These are phyloP conservation scores for Fusarium vanettenii DNA, from an alignment of 2,329 filamentous ascomycete species.

Conservation along the genomic window DNA sequence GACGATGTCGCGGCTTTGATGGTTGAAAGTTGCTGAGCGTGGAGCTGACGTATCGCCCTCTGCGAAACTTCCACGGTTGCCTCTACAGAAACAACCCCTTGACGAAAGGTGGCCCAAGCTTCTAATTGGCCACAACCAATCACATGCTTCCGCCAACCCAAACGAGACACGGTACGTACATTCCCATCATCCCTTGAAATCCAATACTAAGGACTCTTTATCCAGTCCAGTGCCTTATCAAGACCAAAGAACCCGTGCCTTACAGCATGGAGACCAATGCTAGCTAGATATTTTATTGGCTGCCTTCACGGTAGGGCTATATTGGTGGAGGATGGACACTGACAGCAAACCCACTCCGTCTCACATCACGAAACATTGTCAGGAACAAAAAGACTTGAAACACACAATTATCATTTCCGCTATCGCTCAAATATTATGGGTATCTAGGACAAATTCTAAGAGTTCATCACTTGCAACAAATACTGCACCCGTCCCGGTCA, in stretches of 20 bases:
- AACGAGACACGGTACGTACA: constrained; percentile 14
- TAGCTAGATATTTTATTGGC: not conserved
- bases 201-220: not conserved
- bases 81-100: constrained; percentile 41
- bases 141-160: constrained; percentile 16
- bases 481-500: not conserved
- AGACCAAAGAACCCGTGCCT: not conserved
- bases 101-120: constrained; percentile 41
- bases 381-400: not conserved
- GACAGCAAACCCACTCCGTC: not conserved
- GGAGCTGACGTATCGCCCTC: constrained; percentile 43
- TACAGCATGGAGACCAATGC: not conserved
- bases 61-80: constrained; percentile 48
- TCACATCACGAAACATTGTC: not conserved
- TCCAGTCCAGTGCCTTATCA: not conserved
- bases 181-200: not conserved
- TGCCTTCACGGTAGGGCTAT: not conserved
- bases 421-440: constrained; percentile 16
- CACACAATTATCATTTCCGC: constrained; percentile 1
- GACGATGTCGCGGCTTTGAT: constrained; percentile 7
- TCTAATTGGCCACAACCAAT: constrained; percentile 33
- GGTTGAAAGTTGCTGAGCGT: constrained; percentile 22
- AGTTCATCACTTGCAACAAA: constrained; percentile 11
- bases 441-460: constrained; percentile 18
- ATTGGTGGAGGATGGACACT: not conserved